These are phyloP conservation scores for Amesomyces nigricolor DNA, from an alignment of 2,329 filamentous ascomycete genomes.

Conservation along the genomic window DNA sequence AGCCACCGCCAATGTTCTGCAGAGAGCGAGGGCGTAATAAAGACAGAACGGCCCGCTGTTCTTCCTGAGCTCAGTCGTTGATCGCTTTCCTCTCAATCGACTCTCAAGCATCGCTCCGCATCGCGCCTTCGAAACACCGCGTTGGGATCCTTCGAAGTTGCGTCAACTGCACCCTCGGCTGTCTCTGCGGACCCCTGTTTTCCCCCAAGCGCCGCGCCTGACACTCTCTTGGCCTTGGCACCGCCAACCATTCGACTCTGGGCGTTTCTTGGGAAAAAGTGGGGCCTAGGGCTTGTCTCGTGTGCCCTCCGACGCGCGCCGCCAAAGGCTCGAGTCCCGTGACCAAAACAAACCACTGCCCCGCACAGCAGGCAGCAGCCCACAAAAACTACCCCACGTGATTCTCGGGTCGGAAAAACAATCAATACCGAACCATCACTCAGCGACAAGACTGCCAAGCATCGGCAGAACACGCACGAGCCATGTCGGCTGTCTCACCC, in stretches of 20 bases:
- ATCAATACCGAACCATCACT: not conserved
- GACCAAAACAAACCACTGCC: not conserved
- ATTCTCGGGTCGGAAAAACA: conserved; percentile 7
- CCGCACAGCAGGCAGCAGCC: not conserved
- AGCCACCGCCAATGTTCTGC: conserved; percentile 26
- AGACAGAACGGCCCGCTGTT: conserved; percentile 28
- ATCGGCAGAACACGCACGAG: not conserved
- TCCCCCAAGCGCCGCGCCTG: conserved; percentile 10
- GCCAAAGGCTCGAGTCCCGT: not conserved
- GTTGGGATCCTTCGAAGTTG: not conserved
- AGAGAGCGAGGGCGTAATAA: conserved; percentile 28
- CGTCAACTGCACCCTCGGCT: not conserved
- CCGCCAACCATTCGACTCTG: conserved; percentile 17
- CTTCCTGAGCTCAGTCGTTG: conserved; percentile 18
- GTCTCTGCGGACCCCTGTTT: conserved; percentile 1
- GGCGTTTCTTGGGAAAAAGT: conserved; percentile 21
- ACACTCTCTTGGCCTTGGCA: conserved; percentile 20
- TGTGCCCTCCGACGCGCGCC: conserved; percentile 8
- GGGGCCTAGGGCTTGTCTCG: conserved; percentile 17
- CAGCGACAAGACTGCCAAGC: not conserved
- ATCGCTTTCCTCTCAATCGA: conserved; percentile 24
- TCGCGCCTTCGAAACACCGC: conserved; percentile 1
- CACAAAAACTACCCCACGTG: conserved; percentile 10
- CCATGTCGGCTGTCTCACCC: conserved; percentile 11
- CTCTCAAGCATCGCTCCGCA: conserved; percentile 19